A percentile compares a stretch with the other conserved stretches of the same genome.
These are phyloP conservation scores for Terana coerulea DNA, from an alignment of 768 basidiomycete genomes.

Conservation along the genomic window DNA sequence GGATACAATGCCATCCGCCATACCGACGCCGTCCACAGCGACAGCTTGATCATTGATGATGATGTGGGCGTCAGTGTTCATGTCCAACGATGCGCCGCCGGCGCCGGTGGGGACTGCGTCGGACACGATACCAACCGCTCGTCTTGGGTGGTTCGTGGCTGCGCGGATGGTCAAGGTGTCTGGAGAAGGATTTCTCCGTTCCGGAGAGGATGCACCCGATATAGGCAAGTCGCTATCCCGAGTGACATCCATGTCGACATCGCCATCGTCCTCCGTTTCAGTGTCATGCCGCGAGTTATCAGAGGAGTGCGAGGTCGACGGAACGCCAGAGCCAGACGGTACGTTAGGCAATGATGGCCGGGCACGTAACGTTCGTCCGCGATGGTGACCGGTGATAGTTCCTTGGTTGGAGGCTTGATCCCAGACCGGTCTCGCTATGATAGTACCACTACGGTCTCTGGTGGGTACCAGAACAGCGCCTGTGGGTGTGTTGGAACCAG, in stretches of 20 bases:
- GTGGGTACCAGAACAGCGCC: constrained; percentile 55
- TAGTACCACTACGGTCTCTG: constrained; percentile 72
- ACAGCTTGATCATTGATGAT: constrained; percentile 47
- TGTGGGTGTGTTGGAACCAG: constrained; percentile 56
- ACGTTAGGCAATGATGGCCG: constrained; percentile 11
- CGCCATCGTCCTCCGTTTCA: constrained; percentile 77
- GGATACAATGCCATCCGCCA: constrained; percentile 74
- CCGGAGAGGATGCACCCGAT: constrained; percentile 24
- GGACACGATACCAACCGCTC: constrained; percentile 47
- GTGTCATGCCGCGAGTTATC: constrained; percentile 63
- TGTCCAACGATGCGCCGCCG: constrained; percentile 33
- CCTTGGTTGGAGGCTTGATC: constrained; percentile 35
- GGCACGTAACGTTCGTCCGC: constrained; percentile 18
- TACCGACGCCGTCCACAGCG: constrained; percentile 46
- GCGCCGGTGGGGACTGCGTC: constrained; percentile 28
- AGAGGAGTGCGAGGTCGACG: constrained; percentile 32
- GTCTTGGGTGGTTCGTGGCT: constrained; percentile 31
- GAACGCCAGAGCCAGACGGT: constrained; percentile 23
- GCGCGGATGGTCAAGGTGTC: constrained; percentile 22
- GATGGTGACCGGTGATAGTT: constrained; percentile 25
- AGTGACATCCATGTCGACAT: constrained; percentile 47
- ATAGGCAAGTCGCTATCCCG: constrained; percentile 30
- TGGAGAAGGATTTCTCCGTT: constrained; percentile 21
- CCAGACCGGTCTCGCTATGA: constrained; percentile 65
- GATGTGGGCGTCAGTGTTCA: constrained; percentile 47